A percentile compares a stretch with the other conserved stretches of the same genome.
These are phyloP conservation scores for Paraphoma chrysanthemicola DNA, from an alignment of 2,329 filamentous ascomycete species.

Conservation along the genomic window DNA sequence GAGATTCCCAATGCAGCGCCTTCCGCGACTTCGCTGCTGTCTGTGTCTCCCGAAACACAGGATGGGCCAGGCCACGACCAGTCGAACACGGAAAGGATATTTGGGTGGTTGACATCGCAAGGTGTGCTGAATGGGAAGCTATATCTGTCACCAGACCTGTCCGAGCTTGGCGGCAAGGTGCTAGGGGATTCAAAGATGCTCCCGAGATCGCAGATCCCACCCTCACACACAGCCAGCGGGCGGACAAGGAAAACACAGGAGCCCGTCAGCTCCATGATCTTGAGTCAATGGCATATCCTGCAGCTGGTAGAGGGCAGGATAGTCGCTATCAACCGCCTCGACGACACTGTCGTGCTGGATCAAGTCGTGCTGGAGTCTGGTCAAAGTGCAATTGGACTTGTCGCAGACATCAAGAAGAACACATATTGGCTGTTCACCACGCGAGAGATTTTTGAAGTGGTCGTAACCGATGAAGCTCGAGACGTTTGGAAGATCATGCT, in stretches of 20 bases:
- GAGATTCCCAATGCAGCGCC: conserved; percentile 70
- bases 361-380: conserved; percentile 83
- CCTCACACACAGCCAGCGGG: conserved; percentile 69
- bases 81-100: conserved; percentile 71
- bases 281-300: conserved; percentile 94
- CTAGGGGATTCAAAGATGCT: conserved; percentile 82
- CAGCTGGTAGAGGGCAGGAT: conserved; percentile 82
- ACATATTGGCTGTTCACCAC: conserved; percentile 97
- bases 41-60: conserved; percentile 75
- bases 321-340: conserved; percentile 85
- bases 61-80: conserved; percentile 61
- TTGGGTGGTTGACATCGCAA: conserved; percentile 88
- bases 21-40: conserved; percentile 70
- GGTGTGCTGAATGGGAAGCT: conserved; percentile 89
- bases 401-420: conserved; percentile 90
- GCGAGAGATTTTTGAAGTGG: conserved; percentile 91
- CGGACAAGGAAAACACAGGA: conserved; percentile 72
- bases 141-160: conserved; percentile 64
- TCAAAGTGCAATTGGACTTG: conserved; percentile 81
- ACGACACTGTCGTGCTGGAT: conserved; percentile 84
- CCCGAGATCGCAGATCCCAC: conserved; percentile 74
- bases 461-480: conserved; percentile 86
- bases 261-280: conserved; percentile 76
- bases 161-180: conserved; percentile 74
- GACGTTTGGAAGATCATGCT: conserved; percentile 97